Evolutionary conservation across 2,329 filamentous ascomycete species (phyloP), one percentile per base, ranked within the genome.

Genomic region (Trichophyton mentagrophytes): DNA sequence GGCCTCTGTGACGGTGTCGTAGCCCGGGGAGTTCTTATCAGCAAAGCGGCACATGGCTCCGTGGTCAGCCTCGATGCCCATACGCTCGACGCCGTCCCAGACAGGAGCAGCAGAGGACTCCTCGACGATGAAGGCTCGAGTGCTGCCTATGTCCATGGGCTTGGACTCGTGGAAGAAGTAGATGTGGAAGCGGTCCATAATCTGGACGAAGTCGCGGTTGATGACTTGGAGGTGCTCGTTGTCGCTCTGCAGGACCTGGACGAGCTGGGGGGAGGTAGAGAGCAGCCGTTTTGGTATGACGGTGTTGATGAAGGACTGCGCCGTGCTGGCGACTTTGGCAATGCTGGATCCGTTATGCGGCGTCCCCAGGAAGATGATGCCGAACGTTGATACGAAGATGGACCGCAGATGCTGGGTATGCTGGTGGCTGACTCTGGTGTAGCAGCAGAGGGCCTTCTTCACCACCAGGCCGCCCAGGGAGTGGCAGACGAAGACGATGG

Each of bases 101-200:
- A 83, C 81, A 0, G 87, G 88, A 17, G 84, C 82, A 1, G 88
- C 88, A 0, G 86, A 89, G 55, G 77, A 77, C 60, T 86, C 79
- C 62, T 89, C 86, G 2, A 91, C 88, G 42, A 91, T 80, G 62
- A 88, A 74, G 59, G 79, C 70, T 5, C 76, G 84, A 0, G 83
- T 83, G 1, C 82, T 83, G 65, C 82, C 85, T 40, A 90, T 67
- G 64, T 89, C 83, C 0, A 86, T 88, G 63, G 85, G 86, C 65
- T 85, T 82, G 53, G 85, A 85, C 69, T 91, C 88, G 60, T 90
- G 86, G 42, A 85, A 88, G 80, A 90, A 89, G 67, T 87, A 87
- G 58, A 90, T 84, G 65, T 83, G 81, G 68, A 88, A 90, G 1
- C 84, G 79, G 61, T 83, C 80, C 64, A 88, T 84, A 30, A 90